Conservation (phyloP, 2,329 filamentous ascomycete species). For the Neofusicoccum ribis region DNA sequence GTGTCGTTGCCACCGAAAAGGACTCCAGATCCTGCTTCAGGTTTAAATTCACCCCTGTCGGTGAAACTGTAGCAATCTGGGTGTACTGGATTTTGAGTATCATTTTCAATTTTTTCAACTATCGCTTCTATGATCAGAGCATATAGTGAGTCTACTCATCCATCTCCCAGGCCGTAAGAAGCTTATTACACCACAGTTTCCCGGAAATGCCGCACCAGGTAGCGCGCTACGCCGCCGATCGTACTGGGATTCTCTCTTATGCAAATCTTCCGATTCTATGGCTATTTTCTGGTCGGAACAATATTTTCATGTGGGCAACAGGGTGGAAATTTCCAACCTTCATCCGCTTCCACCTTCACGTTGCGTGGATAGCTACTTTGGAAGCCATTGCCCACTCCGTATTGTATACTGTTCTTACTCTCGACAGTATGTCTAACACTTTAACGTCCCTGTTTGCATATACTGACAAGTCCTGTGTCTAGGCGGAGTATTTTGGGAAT, state of each 20-base stretch:
- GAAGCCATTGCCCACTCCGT: slow-evolving; percentile 65
- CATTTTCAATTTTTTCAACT: background rate
- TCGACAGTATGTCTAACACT: background rate
- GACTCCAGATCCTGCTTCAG: slow-evolving; percentile 3
- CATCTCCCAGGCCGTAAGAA: background rate
- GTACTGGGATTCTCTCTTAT: background rate
- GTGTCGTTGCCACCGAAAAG: background rate
- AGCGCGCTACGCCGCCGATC: background rate
- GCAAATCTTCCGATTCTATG: slow-evolving; percentile 45
- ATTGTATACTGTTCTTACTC: slow-evolving; percentile 53
- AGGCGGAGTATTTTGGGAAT: background rate
- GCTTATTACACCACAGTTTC: background rate
- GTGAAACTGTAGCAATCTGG: slow-evolving; percentile 1
- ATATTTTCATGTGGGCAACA: slow-evolving; percentile 64
- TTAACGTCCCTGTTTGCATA: background rate
- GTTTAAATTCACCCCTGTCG: slow-evolving; percentile 1
- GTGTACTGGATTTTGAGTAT: slow-evolving; percentile 1
- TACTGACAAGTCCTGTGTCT: background rate
- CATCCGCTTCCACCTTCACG: slow-evolving; percentile 67
- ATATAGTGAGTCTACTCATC: background rate
- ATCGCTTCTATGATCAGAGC: slow-evolving; percentile 7
- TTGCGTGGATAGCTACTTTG: slow-evolving; percentile 62
- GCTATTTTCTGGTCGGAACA: slow-evolving; percentile 68
- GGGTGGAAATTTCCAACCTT: slow-evolving; percentile 69
- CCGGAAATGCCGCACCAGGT: background rate